These are phyloP conservation scores for Oryza meyeriana DNA, from an alignment of 176 grass and related monocot genomes.

Conservation along the genomic window DNA sequence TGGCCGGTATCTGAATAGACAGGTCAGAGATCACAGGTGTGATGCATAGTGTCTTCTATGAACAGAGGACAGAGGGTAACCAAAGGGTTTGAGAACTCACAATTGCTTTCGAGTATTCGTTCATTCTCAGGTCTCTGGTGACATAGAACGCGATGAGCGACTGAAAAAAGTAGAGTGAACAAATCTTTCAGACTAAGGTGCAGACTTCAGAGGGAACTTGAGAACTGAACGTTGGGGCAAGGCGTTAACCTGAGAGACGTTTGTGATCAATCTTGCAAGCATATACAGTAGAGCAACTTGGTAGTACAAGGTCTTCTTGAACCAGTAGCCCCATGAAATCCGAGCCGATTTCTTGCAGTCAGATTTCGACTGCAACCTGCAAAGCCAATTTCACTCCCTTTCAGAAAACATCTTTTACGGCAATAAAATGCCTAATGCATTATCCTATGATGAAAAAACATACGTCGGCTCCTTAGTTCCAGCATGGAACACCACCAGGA, in stretches of 20 bases:
- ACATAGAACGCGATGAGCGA: constrained; percentile 70
- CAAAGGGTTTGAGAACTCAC: constrained; percentile 29
- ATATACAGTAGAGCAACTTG: constrained; percentile 67
- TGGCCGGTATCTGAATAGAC: constrained; percentile 55
- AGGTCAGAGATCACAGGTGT: not conserved
- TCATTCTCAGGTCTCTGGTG: constrained; percentile 67
- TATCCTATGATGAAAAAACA: not conserved
- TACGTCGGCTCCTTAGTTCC: constrained; percentile 67
- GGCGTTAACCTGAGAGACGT: constrained; percentile 59
- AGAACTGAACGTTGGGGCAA: not conserved
- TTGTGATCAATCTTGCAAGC: constrained; percentile 62
- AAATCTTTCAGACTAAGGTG: not conserved
- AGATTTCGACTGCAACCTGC: constrained; percentile 46
- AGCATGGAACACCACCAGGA: constrained; percentile 51
- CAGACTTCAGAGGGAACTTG: not conserved
- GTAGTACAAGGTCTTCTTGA: constrained; percentile 69
- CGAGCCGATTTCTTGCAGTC: constrained; percentile 45
- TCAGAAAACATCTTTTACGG: not conserved
- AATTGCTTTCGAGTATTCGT: constrained; percentile 58
- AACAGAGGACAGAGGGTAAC: not conserved
- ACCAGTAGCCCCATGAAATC: constrained; percentile 72
- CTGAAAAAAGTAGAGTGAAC: constrained; percentile 16
- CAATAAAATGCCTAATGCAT: not conserved
- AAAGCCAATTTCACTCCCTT: not conserved
- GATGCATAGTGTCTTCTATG: not conserved